Base-by-base conservation (phyloP, 805 yeast genomes). In the Metschnikowia koreensis region DNA sequence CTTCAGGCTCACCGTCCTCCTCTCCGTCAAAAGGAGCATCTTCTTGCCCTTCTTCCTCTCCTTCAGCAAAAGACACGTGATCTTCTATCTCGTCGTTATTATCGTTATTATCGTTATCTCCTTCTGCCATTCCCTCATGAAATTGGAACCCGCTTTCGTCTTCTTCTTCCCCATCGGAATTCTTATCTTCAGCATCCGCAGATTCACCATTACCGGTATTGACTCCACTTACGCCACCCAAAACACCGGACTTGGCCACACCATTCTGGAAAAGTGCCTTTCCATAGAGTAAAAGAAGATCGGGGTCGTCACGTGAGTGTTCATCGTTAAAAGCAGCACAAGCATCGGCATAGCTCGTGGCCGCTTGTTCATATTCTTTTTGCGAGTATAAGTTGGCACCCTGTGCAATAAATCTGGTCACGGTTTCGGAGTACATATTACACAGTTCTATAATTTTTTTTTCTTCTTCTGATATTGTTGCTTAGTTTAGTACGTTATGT, bases 231-330 rank as follows among this genome's bases (percentile, higher is more conserved):
- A 55, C 50, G 41, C 54, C 60, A 15, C 96, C 96, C 54, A 92
- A 77, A 4, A 92, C 86, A 41, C 86, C 92, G 1, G 90, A 83
- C 42, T 81, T 85, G 16, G 81, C 71, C 8, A 89, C 87, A 0
- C 92, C 97, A 38, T 81, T 80, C 56, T 84, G 87, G 69, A 86
- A 91, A 37, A 92, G 68, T 0, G 96, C 83, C 65, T 84, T 83
- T 2, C 97, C 97, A 58, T 91, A 91, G 39, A 87, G 67, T 57
- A 79, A 82, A 60, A 91, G 72, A 58, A 89, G 74, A 54, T 88
- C 88, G 6, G 94, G 86, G 56, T 90, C 96, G 42, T 80, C 79
- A n/a, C 81, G 83, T 12, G 77, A 74, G 22, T 76, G 70, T 38
- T 74, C 75, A 11, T 70, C 69, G 46, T 82, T 77, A 57, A 70